Base-by-base conservation (phyloP, 2,329 filamentous ascomycete species). In the Xylariaceae sp. region DNA sequence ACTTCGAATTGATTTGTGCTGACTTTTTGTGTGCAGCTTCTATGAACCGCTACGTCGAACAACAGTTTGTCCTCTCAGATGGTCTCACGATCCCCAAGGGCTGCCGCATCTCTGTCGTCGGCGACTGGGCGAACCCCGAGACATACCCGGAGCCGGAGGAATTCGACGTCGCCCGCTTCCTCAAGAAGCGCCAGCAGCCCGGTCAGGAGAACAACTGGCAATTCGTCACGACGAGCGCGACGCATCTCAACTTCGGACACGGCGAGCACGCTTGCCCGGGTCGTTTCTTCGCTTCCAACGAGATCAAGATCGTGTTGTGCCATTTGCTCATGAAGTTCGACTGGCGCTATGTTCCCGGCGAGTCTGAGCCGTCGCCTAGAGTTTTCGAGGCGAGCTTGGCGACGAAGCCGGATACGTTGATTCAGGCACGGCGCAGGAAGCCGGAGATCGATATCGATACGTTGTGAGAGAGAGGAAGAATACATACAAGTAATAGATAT, bases 231-330 rank as follows among this genome's bases (percentile, higher is more conserved):
- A 75, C 73, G 1, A 69, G 59, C 5, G 59, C 71, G 6, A 66
- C 72, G 2, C 67, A 70, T 34, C 63, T 73, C 37, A 59, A 61
- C 11, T 79, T 77, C 59, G 77, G 77, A 4, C 71, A 78, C 61
- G 76, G 76, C 4, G 69, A 71, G 45, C 74, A 77, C 56, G 75
- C 76, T 3, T 73, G 71, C 56, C 70, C 71, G 65, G 53, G 69
- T 4, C 65, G 66, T 9, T 66, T 66, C 61, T 66, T 67, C 56
- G 66, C 63, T 1, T 59, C 62, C 17, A 66, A 66, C 54, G 64
- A 67, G 61, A 58, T 67, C 57, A 67, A 67, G 59, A 64, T 66
- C 47, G 58, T 64, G 34, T 56, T 67, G 6, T 66, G 62, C 53
- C 62, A 66, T 59, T 9, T 72, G 30, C 58, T 73, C 58, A 64